These are phyloP conservation scores for Avicennia marina DNA, from an alignment of 257 asterid genomes.

Conservation along the genomic window DNA sequence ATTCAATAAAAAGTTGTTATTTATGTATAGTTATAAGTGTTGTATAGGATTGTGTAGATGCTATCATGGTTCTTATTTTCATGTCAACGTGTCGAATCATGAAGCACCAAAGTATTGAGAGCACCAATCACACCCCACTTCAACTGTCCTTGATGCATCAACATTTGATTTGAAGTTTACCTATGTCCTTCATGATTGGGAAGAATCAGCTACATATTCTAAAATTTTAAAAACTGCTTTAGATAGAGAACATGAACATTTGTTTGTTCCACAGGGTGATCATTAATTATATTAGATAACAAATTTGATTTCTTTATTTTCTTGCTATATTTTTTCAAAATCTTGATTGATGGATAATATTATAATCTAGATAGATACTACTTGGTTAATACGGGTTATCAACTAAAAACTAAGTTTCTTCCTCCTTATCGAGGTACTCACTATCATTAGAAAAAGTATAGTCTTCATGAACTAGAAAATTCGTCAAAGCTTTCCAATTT, in stretches of 20 bases:
- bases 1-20: too few relatives aligned
- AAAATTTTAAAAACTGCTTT: too few relatives aligned
- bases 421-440: background rate
- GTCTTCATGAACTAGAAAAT: background rate
- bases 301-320: too few relatives aligned
- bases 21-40: too few relatives aligned
- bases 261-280: background rate
- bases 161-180: too few relatives aligned
- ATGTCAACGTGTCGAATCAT: background rate
- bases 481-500: background rate
- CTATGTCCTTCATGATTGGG: too few relatives aligned
- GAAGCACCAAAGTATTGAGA: background rate
- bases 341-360: background rate
- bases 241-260: background rate
- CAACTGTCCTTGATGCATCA: background rate
- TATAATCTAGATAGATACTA: conserved; percentile 1
- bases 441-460: conserved; percentile 3
- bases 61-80: too few relatives aligned
- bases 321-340: too few relatives aligned
- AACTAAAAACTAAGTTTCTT: background rate
- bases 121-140: background rate
- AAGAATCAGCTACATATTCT: too few relatives aligned
- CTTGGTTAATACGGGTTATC: conserved; percentile 1
- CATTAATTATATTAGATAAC: too few relatives aligned
- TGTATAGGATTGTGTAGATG: too few relatives aligned